Evolutionary conservation across 2,329 filamentous ascomycete species (phyloP), one percentile per base, ranked within the genome.

Genomic region (Beauveria varroae): DNA sequence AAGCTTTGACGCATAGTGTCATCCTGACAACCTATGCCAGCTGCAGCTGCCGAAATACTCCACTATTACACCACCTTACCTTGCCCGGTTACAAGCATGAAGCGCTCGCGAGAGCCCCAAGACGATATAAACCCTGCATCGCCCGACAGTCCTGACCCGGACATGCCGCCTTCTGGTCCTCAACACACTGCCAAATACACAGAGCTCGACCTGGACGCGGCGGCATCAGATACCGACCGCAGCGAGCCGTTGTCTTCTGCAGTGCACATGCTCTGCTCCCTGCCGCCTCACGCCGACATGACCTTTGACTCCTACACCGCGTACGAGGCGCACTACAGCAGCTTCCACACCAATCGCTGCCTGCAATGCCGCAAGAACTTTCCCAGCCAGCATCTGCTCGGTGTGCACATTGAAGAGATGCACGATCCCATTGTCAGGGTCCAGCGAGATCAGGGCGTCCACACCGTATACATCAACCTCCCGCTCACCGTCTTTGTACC

Each of bases 401-500:
- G 82, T 61, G 75, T 98, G 51, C 95, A 99, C 71, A 93, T 96
- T 65, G 86, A 93, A 67, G 95, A 98, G 74, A 90, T 88, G 66
- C 95, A 98, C 74, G 92, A 99, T 74, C 85, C 91, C 8, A 81
- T 98, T 63, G 80, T 84, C 44, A 86, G 85, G 55, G 83, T 90
- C 12, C 85, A 81, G 69, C 84, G 86, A 67, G 91, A 91, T 57
- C 84, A 86, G 67, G 95, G 93, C 49, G 92, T 96, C 71, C 93
- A 91, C 69, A 97, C 89, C 41, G 90, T 93, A 77, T 73, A 85
- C 28, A 26, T 43, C 24, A n/a, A 22, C 18, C 49, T 14, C 9
- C 46, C 3, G 16, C 37, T 37, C 26, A 43, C 56, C 46, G 37
- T 51, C 50, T 43, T 24, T 52, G n/a, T n/a, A 14, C 4, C 10